These are phyloP conservation scores for Gaultheria prostrata DNA, from an alignment of 148 eudicot species.

Conservation along the genomic window DNA sequence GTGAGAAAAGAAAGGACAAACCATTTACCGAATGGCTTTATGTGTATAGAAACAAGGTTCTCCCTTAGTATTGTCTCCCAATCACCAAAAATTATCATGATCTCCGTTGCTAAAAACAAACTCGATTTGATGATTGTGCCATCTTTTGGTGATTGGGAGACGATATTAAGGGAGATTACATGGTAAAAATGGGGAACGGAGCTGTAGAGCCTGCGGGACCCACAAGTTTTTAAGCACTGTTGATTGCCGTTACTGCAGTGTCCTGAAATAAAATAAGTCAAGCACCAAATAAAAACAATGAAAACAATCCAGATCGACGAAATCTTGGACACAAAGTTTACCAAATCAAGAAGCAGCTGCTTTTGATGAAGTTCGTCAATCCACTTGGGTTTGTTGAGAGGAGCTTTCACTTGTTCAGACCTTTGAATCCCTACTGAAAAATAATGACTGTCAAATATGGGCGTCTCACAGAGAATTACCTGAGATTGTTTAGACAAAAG, in stretches of 20 bases:
- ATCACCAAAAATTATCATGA: not conserved
- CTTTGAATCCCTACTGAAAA: slow-evolving; percentile 42
- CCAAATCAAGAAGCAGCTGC: slow-evolving; percentile 63
- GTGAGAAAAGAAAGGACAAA: not conserved
- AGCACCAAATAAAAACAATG: slow-evolving; percentile 12
- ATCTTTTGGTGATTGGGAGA: slow-evolving; percentile 27
- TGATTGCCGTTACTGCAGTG: slow-evolving; percentile 61
- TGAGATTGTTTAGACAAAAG: slow-evolving; percentile 32
- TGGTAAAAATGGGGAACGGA: slow-evolving; percentile 24
- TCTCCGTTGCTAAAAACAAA: not conserved
- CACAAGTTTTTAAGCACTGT: slow-evolving; percentile 46
- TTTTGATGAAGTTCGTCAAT: slow-evolving; percentile 55
- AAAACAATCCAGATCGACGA: slow-evolving; percentile 8
- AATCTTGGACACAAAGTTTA: slow-evolving; percentile 25
- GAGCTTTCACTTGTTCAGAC: slow-evolving; percentile 30
- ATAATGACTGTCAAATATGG: slow-evolving; percentile 78
- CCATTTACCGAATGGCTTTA: too few relatives aligned
- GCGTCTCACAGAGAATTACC: slow-evolving; percentile 80
- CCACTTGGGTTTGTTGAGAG: slow-evolving; percentile 69
- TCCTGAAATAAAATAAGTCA: slow-evolving; percentile 44
- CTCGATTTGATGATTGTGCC: not conserved
- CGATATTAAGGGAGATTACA: slow-evolving; percentile 44
- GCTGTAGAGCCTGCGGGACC: slow-evolving; percentile 24
- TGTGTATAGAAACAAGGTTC: too few relatives aligned
- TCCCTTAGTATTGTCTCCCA: not conserved